Evolutionary conservation across 805 yeast genomes (phyloP).

Genomic region (Lipomyces spencermartinsiae): DNA sequence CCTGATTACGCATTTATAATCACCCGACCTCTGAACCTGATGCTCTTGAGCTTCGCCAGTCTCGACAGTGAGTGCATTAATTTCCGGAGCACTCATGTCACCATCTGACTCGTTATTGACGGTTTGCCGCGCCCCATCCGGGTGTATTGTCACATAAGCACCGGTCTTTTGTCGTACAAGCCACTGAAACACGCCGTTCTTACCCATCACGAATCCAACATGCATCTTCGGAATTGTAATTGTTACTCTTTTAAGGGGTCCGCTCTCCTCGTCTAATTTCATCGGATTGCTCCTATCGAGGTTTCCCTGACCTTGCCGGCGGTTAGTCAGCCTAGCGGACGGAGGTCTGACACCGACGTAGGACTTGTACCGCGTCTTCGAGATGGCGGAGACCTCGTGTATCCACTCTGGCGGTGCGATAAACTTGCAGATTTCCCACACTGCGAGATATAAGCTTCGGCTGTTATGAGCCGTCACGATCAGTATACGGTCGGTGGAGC

Average conservation of each 20-base stretch:
- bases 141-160: not conserved
- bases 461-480: not conserved
- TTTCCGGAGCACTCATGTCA: not conserved
- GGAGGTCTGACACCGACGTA: not conserved
- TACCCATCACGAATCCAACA: not conserved
- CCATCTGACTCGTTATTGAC: not conserved
- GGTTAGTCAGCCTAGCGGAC: not conserved
- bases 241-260: not conserved
- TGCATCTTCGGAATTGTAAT: not conserved
- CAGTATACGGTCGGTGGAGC: not conserved
- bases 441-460: not conserved
- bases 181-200: not conserved
- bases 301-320: not conserved
- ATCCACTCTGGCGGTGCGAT: slow-evolving; percentile 2
- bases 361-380: not conserved
- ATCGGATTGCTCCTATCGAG: not conserved
- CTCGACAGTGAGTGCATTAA: not conserved
- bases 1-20: not conserved
- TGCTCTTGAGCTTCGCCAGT: not conserved
- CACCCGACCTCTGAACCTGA: not conserved
- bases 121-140: not conserved
- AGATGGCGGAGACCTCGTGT: not conserved
- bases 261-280: not conserved
- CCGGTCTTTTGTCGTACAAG: not conserved
- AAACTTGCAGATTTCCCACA: not conserved